Percentiles rank a stretch among this genome's conserved stretches.
Evolutionary conservation across 345 rosid genomes (phyloP).

Genomic region (Toxicodendron radicans): DNA sequence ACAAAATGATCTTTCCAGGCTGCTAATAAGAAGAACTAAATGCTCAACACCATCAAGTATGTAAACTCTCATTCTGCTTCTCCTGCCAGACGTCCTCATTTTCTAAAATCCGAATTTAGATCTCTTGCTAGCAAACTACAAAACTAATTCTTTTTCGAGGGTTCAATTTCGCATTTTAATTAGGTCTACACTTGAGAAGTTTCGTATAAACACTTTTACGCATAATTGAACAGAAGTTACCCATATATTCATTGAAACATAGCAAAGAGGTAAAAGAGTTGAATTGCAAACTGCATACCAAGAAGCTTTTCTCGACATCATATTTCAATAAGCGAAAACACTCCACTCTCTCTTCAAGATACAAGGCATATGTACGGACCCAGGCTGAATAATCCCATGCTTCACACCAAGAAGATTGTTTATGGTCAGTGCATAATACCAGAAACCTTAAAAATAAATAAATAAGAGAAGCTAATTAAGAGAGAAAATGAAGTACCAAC

Average conservation of each 20-base stretch:
- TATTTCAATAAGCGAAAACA: constrained; percentile 35
- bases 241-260: background rate
- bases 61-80: no score
- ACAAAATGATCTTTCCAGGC: no score
- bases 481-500: constrained; percentile 27
- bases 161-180: no score
- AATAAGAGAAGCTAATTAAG: background rate
- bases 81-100: no score
- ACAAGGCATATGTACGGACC: constrained; percentile 42
- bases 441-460: background rate
- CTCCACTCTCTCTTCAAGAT: constrained; percentile 39
- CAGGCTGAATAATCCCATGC: constrained; percentile 50
- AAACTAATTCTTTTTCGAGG: no score
- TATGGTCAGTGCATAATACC: background rate
- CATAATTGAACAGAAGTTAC: background rate
- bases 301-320: constrained; percentile 31
- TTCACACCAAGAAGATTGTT: constrained; percentile 18
- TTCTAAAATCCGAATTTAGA: no score
- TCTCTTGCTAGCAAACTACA: no score
- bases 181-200: background rate
- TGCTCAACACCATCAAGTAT: no score
- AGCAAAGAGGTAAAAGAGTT: background rate
- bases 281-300: constrained; percentile 21
- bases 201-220: background rate
- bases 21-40: no score